A percentile compares a stretch with the other conserved stretches of the same genome.
phyloP scores from a whole-genome alignment of 805 yeast genomes.

The Teunomyces gatunensis region DNA sequence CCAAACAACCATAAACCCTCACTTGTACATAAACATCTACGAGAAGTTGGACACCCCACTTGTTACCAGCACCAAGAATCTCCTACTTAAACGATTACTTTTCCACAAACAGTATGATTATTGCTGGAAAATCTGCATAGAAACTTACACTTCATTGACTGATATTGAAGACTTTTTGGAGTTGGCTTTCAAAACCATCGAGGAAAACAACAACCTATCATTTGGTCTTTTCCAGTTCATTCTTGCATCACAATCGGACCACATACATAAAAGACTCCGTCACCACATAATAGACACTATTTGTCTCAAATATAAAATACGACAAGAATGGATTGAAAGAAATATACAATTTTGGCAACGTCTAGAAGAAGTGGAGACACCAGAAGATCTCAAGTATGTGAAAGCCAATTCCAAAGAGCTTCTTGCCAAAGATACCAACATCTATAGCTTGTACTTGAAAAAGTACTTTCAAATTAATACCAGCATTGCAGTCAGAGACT shows the following conservation, averaged over 20 bases:
- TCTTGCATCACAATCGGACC: conserved; percentile 15
- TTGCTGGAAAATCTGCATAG: conserved; percentile 30
- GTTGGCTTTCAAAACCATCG: conserved; percentile 17
- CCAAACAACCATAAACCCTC: conserved; percentile 32
- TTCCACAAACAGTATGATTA: conserved; percentile 29
- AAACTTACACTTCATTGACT: conserved; percentile 25
- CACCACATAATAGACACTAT: conserved; percentile 14
- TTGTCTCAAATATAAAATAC: conserved; percentile 8
- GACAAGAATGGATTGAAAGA: conserved; percentile 4
- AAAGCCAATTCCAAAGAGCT: not conserved
- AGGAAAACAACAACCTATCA: conserved; percentile 14
- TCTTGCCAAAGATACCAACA: not conserved
- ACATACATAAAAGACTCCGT: conserved; percentile 6
- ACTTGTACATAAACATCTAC: conserved; percentile 20
- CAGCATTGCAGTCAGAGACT: conserved; percentile 2
- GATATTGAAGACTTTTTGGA: conserved; percentile 40
- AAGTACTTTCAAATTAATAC: conserved; percentile 2
- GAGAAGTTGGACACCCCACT: conserved; percentile 15
- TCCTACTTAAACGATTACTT: conserved; percentile 26
- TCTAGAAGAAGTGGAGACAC: conserved; percentile 4
- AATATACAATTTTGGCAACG: conserved; percentile 4
- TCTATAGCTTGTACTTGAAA: conserved; percentile 7
- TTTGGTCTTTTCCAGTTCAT: conserved; percentile 29
- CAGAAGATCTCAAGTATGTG: conserved; percentile 1
- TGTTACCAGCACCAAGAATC: conserved; percentile 17